Evolutionary conservation across 2,329 filamentous ascomycete genomes (phyloP), one percentile per base, ranked within the genome.

Genomic region (Huntiella bhutanensis): DNA sequence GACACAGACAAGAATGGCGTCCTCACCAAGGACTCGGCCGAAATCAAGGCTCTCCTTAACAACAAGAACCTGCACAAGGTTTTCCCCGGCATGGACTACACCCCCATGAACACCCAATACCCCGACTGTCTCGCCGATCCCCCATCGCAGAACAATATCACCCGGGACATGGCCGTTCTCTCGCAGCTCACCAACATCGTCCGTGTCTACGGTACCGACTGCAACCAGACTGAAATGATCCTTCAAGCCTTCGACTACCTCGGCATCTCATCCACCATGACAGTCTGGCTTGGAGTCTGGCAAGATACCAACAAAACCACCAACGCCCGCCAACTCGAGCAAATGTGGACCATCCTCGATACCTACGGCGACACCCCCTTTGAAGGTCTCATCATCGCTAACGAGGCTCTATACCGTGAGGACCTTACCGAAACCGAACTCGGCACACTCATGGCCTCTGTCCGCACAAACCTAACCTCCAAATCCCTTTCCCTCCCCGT

Each of bases 151-250:
- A 94, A 96, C 64, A 95, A 96, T 58, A 70, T 96, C 53, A 96
- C 91, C 0, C 77, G 84, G 45, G 88, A 96, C 58, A 67, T 95
- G 49, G 88, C 91, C 1, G 79, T 95, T 7, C 75, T 96, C 44
- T 86, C 82, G 10, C 86, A 94, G 59, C 68, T 96, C 38, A 94
- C 86, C 50, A 87, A 93, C 58, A 79, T 77, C 3, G 73, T 96
- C 41, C 80, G 88, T 5, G 69, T 95, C 1, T 96, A 96, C 59
- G 88, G 88, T 43, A 96, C 85, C 10, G 88, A 96, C 64, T 96
- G 88, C 70, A 95, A 95, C 62, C 88, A 96, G 62, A 96, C 88
- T 0, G 75, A 94, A 60, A 91, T 96, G 82, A 75, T 92, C 1
- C 66, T 96, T 6, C 79, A 91, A 55, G 79, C 87, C 15, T 80